phyloP scores from a whole-genome alignment of 441 rosid species.

The Aquilaria agallochum region DNA sequence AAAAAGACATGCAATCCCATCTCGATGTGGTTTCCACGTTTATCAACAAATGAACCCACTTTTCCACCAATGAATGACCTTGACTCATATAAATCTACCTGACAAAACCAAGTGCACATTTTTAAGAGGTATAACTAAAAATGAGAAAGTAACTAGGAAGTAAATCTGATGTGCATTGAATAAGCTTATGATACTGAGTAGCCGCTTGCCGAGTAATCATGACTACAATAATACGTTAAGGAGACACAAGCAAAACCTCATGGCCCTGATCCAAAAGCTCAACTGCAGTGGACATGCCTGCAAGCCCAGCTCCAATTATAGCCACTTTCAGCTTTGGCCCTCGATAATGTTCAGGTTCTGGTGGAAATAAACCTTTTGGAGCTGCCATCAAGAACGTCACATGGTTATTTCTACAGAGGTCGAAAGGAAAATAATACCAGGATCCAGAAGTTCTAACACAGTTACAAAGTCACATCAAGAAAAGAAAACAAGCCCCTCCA shows the following conservation, averaged over 20 bases:
- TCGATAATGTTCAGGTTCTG: slow-evolving; percentile 83
- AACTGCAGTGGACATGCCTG: slow-evolving; percentile 98
- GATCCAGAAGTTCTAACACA: not conserved
- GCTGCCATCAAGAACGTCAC: slow-evolving; percentile 41
- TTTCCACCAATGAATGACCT: slow-evolving; percentile 94
- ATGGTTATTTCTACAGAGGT: too few species aligned
- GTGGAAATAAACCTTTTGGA: slow-evolving; percentile 96
- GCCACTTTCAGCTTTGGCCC: slow-evolving; percentile 98
- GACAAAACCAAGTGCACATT: slow-evolving; percentile 15
- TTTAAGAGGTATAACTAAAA: too few species aligned
- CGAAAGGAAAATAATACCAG: not conserved
- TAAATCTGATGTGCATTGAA: too few species aligned
- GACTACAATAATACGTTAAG: not conserved
- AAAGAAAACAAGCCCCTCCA: not conserved
- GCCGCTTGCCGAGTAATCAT: too few species aligned
- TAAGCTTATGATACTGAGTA: too few species aligned
- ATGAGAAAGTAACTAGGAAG: too few species aligned
- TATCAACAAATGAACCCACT: slow-evolving; percentile 97
- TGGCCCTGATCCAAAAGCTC: slow-evolving; percentile 99
- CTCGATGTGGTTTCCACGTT: slow-evolving; percentile 90
- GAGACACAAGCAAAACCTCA: slow-evolving; percentile 46
- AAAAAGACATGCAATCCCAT: slow-evolving; percentile 99
- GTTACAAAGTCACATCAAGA: slow-evolving; percentile 1
- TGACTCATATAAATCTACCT: slow-evolving; percentile 96
- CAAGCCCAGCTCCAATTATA: slow-evolving; percentile 96